Evolutionary conservation across 768 basidiomycete genomes (phyloP).

Genomic region (Termitomyces sp.): DNA sequence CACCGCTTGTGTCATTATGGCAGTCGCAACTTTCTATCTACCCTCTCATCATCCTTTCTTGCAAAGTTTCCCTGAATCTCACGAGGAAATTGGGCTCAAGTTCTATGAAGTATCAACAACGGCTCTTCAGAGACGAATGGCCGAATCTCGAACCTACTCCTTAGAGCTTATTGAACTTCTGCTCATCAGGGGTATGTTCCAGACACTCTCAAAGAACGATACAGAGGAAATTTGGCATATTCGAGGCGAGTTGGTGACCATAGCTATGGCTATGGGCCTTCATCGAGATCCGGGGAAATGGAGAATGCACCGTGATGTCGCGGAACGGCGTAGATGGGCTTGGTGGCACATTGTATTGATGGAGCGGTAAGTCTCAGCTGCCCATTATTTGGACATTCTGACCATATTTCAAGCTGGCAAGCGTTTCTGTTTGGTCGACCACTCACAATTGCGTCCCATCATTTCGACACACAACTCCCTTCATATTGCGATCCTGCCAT

Average conservation of each 20-base stretch:
- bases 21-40: slow-evolving; percentile 70
- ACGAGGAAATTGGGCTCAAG: slow-evolving; percentile 60
- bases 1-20: slow-evolving; percentile 74
- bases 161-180: slow-evolving; percentile 77
- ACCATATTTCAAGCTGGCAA: slow-evolving; percentile 61
- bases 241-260: slow-evolving; percentile 68
- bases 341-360: slow-evolving; percentile 89
- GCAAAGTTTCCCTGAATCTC: slow-evolving; percentile 46
- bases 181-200: slow-evolving; percentile 68
- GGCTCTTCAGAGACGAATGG: slow-evolving; percentile 60
- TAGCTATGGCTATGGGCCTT: slow-evolving; percentile 80
- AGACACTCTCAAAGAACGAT: slow-evolving; percentile 70
- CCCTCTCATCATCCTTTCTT: slow-evolving; percentile 64
- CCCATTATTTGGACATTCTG: slow-evolving; percentile 8
- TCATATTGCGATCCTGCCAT: slow-evolving; percentile 62
- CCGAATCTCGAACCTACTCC: slow-evolving; percentile 58
- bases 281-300: slow-evolving; percentile 85
- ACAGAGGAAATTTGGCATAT: slow-evolving; percentile 81
- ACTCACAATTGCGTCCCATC: slow-evolving; percentile 70
- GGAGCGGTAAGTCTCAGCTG: slow-evolving; percentile 54
- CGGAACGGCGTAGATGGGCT: slow-evolving; percentile 81
- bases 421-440: slow-evolving; percentile 87
- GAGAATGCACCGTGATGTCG: slow-evolving; percentile 64
- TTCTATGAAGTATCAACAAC: slow-evolving; percentile 70
- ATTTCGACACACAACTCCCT: slow-evolving; percentile 81